Evolutionary conservation across 108 stramenopile species (phyloP).

Genomic region (Nitzschia sp.): DNA sequence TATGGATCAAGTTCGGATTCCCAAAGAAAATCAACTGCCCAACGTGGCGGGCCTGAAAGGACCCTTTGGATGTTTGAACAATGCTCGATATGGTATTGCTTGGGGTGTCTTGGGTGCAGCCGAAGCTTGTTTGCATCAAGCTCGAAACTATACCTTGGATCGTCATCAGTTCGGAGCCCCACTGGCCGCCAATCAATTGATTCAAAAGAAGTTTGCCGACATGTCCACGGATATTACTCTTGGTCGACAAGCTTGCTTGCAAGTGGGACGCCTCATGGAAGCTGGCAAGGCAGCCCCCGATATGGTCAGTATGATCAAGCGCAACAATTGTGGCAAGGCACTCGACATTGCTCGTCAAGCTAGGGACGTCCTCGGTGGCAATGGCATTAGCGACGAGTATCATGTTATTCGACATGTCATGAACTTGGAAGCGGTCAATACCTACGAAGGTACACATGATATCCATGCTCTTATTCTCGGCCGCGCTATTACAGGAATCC

Average conservation of each 20-base stretch:
- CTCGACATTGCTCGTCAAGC: constrained; percentile 84
- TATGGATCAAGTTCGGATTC: constrained; percentile 89
- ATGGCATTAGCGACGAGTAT: constrained; percentile 97
- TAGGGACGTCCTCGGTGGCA: constrained; percentile 96
- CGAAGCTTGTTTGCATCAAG: constrained; percentile 80
- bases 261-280: constrained; percentile 91
- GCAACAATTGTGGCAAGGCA: constrained; percentile 93
- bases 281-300: constrained; percentile 69
- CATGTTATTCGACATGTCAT: constrained; percentile 94
- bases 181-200: constrained; percentile 91
- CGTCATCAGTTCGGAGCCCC: constrained; percentile 93
- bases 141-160: constrained; percentile 86
- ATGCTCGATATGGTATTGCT: constrained; percentile 95
- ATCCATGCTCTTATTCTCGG: constrained; percentile 96
- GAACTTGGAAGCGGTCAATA: constrained; percentile 97
- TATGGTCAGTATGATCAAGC: constrained; percentile 93
- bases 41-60: constrained; percentile 67
- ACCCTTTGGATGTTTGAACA: constrained; percentile 94
- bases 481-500: constrained; percentile 90
- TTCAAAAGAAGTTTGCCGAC: constrained; percentile 95
- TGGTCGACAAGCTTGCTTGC: constrained; percentile 71
- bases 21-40: constrained; percentile 56
- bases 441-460: constrained; percentile 98
- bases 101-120: constrained; percentile 97
- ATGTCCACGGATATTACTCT: constrained; percentile 89